Percentiles rank a stretch among this genome's conserved stretches.
phyloP scores from a whole-genome alignment of 257 asterid species.

The Solanum neorickii region DNA sequence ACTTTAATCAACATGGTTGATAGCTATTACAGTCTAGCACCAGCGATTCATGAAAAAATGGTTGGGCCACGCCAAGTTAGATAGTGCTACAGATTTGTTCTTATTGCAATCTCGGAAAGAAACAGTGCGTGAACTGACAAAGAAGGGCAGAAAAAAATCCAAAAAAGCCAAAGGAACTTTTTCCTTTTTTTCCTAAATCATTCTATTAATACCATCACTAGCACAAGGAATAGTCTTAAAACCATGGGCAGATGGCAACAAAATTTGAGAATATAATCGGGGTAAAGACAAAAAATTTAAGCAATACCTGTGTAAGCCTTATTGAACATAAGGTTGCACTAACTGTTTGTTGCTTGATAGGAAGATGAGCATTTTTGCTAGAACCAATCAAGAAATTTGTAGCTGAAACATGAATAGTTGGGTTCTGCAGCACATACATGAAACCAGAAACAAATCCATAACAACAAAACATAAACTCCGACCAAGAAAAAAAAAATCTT shows the following conservation, averaged over 20 bases:
- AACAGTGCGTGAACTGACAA: neutral
- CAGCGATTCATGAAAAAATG: neutral
- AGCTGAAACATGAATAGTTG: slow-evolving; percentile 36
- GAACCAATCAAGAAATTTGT: slow-evolving; percentile 59
- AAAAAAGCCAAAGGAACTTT: neutral
- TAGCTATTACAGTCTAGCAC: neutral
- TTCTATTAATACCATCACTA: neutral
- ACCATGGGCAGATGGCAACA: neutral
- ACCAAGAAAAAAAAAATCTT: neutral
- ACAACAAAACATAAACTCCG: neutral
- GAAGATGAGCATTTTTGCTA: slow-evolving; percentile 51
- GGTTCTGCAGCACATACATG: slow-evolving; percentile 38
- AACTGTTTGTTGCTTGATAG: slow-evolving; percentile 43
- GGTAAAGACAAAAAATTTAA: neutral
- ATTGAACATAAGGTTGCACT: slow-evolving; percentile 43
- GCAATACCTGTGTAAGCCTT: slow-evolving; percentile 48
- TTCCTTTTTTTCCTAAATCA: neutral
- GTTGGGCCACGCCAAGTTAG: neutral
- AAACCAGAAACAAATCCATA: neutral
- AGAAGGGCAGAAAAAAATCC: neutral
- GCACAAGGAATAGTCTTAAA: neutral
- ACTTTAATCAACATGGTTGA: neutral
- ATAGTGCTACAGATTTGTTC: neutral
- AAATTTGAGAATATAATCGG: neutral
- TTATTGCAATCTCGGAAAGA: neutral